Evolutionary conservation across 192 early-diverging fungal genomes (phyloP).

Genomic region (Backusella psychrophila): DNA sequence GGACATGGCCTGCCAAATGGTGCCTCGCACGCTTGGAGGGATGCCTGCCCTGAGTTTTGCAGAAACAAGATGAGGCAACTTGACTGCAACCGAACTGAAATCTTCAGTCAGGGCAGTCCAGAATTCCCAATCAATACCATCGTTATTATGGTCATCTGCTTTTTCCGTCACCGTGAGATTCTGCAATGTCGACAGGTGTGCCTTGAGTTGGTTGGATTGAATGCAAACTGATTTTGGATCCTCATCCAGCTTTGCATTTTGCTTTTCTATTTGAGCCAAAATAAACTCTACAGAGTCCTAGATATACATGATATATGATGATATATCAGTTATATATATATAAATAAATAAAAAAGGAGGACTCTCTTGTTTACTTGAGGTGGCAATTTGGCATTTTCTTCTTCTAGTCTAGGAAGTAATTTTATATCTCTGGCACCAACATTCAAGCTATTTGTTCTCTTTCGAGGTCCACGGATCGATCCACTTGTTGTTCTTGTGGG

Average conservation of each 20-base stretch:
- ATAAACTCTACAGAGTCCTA: constrained; percentile 54
- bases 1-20: constrained; percentile 88
- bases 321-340: not conserved
- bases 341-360: no score
- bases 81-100: constrained; percentile 62
- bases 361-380: constrained; percentile 40
- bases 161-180: constrained; percentile 24
- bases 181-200: constrained; percentile 48
- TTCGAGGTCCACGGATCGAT: constrained; percentile 1
- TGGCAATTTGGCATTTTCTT: constrained; percentile 54
- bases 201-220: constrained; percentile 51
- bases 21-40: constrained; percentile 76
- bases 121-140: constrained; percentile 63
- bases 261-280: constrained; percentile 54
- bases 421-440: not conserved
- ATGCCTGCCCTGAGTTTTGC: constrained; percentile 72
- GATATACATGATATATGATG: no score
- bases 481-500: constrained; percentile 4
- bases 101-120: constrained; percentile 79
- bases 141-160: not conserved
- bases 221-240: constrained; percentile 59
- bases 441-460: constrained; percentile 13
- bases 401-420: constrained; percentile 47
- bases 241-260: constrained; percentile 49
- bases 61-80: constrained; percentile 61